Conservation (phyloP, 176 grass and related monocot genomes). For the Lolium rigidum region DNA sequence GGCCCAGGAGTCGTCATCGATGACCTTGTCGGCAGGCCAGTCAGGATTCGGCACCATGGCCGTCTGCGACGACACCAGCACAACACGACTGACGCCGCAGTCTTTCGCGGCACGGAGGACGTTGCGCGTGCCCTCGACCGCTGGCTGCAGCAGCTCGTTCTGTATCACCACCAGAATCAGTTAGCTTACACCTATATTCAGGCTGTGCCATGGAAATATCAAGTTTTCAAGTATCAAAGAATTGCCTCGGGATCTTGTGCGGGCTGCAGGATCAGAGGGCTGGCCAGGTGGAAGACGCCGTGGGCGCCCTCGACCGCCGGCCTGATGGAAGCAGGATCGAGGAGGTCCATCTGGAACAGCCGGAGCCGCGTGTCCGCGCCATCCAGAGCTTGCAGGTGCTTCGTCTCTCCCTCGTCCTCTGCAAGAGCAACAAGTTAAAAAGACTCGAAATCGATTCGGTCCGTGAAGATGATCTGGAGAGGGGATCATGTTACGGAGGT, state of each 20-base stretch:
- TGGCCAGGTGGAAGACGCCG: slow-evolving; percentile 73
- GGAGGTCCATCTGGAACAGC: slow-evolving; percentile 69
- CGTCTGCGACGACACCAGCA: slow-evolving; percentile 55
- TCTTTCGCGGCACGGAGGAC: slow-evolving; percentile 59
- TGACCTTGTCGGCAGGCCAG: slow-evolving; percentile 56
- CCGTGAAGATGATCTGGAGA: neutral
- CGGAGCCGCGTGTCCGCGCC: slow-evolving; percentile 51
- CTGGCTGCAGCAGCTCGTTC: slow-evolving; percentile 54
- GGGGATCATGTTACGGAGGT: slow-evolving; percentile 46
- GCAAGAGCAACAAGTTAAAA: neutral
- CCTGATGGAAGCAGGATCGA: slow-evolving; percentile 44
- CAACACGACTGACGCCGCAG: slow-evolving; percentile 39
- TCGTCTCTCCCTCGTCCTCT: slow-evolving; percentile 72
- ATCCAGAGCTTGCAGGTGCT: slow-evolving; percentile 57
- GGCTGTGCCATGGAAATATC: neutral
- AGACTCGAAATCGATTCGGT: neutral
- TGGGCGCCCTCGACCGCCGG: slow-evolving; percentile 50
- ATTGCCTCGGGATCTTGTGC: slow-evolving; percentile 54
- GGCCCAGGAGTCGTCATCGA: slow-evolving; percentile 61
- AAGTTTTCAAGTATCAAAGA: neutral
- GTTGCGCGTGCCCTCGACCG: slow-evolving; percentile 63
- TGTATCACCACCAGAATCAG: neutral
- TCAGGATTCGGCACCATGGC: slow-evolving; percentile 48
- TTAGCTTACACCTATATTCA: neutral
- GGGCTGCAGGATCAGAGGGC: slow-evolving; percentile 34